Percentiles rank a stretch among this genome's conserved stretches.
phyloP scores from a whole-genome alignment of 345 rosid genomes.

The Eucalyptus melliodora region DNA sequence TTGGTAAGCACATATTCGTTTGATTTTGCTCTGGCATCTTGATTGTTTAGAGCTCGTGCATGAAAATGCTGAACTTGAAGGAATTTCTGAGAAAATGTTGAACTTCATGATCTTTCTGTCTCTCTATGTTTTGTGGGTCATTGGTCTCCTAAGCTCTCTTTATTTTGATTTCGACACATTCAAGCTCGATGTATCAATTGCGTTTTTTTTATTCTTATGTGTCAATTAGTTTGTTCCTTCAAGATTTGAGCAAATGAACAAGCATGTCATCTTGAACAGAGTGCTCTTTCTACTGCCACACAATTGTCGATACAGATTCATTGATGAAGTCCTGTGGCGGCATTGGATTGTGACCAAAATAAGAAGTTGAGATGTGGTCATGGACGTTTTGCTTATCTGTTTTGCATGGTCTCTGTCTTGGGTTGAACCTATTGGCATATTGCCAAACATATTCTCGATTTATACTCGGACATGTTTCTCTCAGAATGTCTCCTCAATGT shows the following conservation, averaged over 20 bases:
- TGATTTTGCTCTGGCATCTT: neutral
- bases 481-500: neutral
- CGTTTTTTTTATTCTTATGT: neutral
- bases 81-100: neutral
- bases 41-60: neutral
- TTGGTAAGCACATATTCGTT: neutral
- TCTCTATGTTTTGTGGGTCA: neutral
- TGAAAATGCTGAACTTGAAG: neutral
- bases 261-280: neutral
- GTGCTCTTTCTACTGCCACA: neutral
- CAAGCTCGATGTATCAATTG: neutral
- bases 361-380: neutral
- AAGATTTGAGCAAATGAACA: neutral
- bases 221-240: neutral
- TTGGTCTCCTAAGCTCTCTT: neutral
- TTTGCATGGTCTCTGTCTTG: neutral
- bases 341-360: neutral
- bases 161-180: neutral
- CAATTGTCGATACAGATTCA: neutral
- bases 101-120: neutral
- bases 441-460: neutral
- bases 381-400: neutral
- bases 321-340: neutral
- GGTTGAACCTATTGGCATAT: neutral
- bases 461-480: neutral